phyloP scores from a whole-genome alignment of 208 protist species.

The Porcisia deanei region DNA sequence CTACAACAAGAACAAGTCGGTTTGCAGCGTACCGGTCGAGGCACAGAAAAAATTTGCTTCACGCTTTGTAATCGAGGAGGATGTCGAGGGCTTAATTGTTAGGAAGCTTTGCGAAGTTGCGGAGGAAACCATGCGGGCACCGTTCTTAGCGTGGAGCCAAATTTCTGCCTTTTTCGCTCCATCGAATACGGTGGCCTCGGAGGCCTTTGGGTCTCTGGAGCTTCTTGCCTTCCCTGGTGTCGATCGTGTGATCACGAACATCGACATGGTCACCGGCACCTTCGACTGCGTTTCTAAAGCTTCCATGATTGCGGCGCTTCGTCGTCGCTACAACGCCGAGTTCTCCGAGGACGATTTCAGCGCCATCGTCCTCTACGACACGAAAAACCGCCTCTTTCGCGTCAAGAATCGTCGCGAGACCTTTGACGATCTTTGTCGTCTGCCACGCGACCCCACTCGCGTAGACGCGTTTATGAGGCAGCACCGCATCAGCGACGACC shows the following conservation, averaged over 20 bases:
- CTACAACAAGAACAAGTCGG: conserved; percentile 19
- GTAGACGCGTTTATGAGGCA: conserved; percentile 32
- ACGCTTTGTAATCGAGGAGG: conserved; percentile 79
- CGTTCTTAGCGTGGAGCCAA: conserved; percentile 87
- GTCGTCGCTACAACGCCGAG: conserved; percentile 25
- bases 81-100: conserved; percentile 80
- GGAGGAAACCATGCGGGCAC: conserved; percentile 73
- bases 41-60: conserved; percentile 42
- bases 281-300: conserved; percentile 74
- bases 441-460: conserved; percentile 27
- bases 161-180: conserved; percentile 74
- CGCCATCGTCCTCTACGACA: conserved; percentile 39
- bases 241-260: conserved; percentile 82
- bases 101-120: conserved; percentile 47
- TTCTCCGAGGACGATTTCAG: conserved; percentile 45
- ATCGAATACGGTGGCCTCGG: conserved; percentile 47
- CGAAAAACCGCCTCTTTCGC: conserved; percentile 36
- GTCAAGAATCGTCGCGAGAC: conserved; percentile 28
- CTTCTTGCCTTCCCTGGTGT: conserved; percentile 88
- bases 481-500: conserved; percentile 22
- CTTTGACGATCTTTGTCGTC: conserved; percentile 42
- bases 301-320: conserved; percentile 43
- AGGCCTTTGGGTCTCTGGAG: conserved; percentile 80
- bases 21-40: conserved; percentile 27
- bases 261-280: conserved; percentile 56